Conservation (phyloP, 2,329 filamentous ascomycete genomes). For the Aspergillus luchuensis region DNA sequence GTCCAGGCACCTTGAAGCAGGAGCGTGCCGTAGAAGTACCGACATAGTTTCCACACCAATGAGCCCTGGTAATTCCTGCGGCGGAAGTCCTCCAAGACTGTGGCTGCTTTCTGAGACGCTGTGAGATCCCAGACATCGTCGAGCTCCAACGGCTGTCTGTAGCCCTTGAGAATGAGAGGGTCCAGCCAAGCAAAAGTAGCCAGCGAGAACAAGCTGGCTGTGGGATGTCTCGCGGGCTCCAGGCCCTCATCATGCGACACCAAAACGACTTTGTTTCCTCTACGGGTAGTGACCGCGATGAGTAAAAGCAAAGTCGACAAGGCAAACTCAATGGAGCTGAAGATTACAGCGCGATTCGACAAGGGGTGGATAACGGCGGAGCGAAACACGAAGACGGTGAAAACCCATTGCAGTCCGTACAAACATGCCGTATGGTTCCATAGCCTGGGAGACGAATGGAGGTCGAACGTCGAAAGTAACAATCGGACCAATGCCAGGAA, state of each 20-base stretch:
- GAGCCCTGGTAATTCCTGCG: slow-evolving; percentile 79
- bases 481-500: slow-evolving; percentile 72
- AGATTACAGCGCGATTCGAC: slow-evolving; percentile 61
- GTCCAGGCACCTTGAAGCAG: slow-evolving; percentile 80
- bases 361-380: slow-evolving; percentile 78
- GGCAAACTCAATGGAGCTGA: slow-evolving; percentile 73
- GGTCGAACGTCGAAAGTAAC: slow-evolving; percentile 59
- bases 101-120: slow-evolving; percentile 82
- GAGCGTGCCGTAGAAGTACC: slow-evolving; percentile 78
- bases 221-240: slow-evolving; percentile 80
- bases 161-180: slow-evolving; percentile 83
- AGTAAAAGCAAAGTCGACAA: slow-evolving; percentile 72
- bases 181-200: slow-evolving; percentile 92
- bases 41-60: slow-evolving; percentile 76
- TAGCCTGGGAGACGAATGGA: slow-evolving; percentile 70
- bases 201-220: slow-evolving; percentile 85
- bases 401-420: slow-evolving; percentile 81
- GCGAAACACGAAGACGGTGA: slow-evolving; percentile 75
- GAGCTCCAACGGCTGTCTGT: slow-evolving; percentile 79
- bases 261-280: slow-evolving; percentile 86
- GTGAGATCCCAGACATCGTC: slow-evolving; percentile 88
- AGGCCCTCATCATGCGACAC: slow-evolving; percentile 88
- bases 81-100: slow-evolving; percentile 78
- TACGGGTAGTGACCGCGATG: slow-evolving; percentile 78
- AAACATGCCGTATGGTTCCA: slow-evolving; percentile 93